These are phyloP conservation scores for Ceratobasidium sp. DNA, from an alignment of 1,284 basidiomycete species.

Conservation along the genomic window DNA sequence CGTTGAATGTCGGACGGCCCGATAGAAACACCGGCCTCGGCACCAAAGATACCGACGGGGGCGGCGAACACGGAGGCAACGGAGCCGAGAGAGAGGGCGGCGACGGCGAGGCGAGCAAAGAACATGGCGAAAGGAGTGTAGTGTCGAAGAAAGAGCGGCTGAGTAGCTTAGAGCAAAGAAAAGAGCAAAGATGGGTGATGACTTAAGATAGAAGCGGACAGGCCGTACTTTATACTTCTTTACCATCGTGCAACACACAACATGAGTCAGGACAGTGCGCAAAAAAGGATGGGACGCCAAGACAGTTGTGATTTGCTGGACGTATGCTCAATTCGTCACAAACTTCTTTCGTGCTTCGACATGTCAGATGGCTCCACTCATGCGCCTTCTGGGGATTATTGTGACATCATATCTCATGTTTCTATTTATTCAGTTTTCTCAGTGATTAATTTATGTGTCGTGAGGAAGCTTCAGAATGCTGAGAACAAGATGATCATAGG, in stretches of 20 bases:
- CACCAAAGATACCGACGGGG: not conserved
- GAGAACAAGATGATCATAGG: not conserved
- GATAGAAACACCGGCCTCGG: not conserved
- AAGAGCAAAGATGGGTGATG: not conserved
- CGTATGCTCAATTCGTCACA: not conserved
- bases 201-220: not conserved
- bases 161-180: too few relatives aligned
- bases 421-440: not conserved
- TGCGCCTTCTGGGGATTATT: not conserved
- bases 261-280: not conserved
- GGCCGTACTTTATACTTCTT: not conserved
- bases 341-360: not conserved
- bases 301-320: not conserved
- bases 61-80: not conserved
- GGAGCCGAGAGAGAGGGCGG: slow-evolving; percentile 8
- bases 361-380: not conserved
- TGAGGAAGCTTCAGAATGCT: not conserved
- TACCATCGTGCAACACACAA: not conserved
- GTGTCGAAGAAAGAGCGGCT: not conserved
- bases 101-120: slow-evolving; percentile 5
- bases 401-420: not conserved
- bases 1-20: not conserved
- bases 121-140: not conserved
- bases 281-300: not conserved
- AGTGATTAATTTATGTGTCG: not conserved